Evolutionary conservation across 768 basidiomycete species (phyloP).

Genomic region (Clitopilus hobsonii): DNA sequence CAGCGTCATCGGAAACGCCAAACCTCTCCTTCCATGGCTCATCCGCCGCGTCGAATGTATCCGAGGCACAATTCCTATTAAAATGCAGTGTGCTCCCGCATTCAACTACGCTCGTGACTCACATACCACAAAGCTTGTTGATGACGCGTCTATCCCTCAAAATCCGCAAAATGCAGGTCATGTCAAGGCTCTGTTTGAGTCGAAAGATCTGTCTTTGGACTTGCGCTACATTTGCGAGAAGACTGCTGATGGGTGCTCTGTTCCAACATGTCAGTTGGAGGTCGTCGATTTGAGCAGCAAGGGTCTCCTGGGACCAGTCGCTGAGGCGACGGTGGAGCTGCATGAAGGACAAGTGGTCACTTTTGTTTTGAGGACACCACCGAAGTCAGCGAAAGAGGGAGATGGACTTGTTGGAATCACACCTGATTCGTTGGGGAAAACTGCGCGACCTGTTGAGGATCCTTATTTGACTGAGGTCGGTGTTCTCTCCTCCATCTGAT

Average conservation of each 20-base stretch:
- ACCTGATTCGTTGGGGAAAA: slow-evolving; percentile 21
- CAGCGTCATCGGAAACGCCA: slow-evolving; percentile 30
- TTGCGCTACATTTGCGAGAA: slow-evolving; percentile 69
- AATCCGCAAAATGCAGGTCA: slow-evolving; percentile 30
- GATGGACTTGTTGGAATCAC: slow-evolving; percentile 1
- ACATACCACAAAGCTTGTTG: slow-evolving; percentile 60
- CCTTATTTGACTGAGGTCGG: slow-evolving; percentile 66
- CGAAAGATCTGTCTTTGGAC: slow-evolving; percentile 58
- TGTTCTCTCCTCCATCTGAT: slow-evolving; percentile 9
- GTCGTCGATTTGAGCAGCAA: slow-evolving; percentile 60
- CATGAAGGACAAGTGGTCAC: slow-evolving; percentile 88
- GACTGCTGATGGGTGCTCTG: slow-evolving; percentile 25
- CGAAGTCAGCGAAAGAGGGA: slow-evolving; percentile 19
- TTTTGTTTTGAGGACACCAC: slow-evolving; percentile 76
- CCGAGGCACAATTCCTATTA: slow-evolving; percentile 74
- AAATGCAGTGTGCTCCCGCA: slow-evolving; percentile 90
- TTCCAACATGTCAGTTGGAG: slow-evolving; percentile 53
- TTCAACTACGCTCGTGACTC: slow-evolving; percentile 88
- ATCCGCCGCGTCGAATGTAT: slow-evolving; percentile 84
- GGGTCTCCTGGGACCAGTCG: slow-evolving; percentile 72
- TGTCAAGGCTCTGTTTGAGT: slow-evolving; percentile 61
- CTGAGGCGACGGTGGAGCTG: slow-evolving; percentile 55
- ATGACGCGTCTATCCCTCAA: slow-evolving; percentile 32
- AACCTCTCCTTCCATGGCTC: slow-evolving; percentile 79
- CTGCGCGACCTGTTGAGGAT: slow-evolving; percentile 51